These are phyloP conservation scores for Panicum virgatum DNA, from an alignment of 202 grass and related monocot genomes.

Conservation along the genomic window DNA sequence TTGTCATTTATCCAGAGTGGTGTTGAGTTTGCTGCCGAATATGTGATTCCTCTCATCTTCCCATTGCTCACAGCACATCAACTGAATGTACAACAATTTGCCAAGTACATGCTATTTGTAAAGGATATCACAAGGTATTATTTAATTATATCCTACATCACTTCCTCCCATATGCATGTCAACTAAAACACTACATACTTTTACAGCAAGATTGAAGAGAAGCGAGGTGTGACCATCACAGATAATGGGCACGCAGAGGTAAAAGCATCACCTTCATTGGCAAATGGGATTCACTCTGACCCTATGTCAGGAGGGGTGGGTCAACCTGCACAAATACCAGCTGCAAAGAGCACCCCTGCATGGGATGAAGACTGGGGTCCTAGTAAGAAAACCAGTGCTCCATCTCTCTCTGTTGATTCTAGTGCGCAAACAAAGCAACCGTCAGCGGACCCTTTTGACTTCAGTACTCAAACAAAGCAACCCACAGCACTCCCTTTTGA, in stretches of 20 bases:
- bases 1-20: slow-evolving; percentile 66
- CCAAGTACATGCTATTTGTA: slow-evolving; percentile 96
- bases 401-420: slow-evolving; percentile 44
- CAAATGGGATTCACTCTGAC: slow-evolving; percentile 74
- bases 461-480: slow-evolving; percentile 62
- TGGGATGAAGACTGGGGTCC: slow-evolving; percentile 99
- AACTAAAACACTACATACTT: slow-evolving; percentile 35
- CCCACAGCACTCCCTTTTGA: slow-evolving; percentile 29
- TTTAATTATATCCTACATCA: slow-evolving; percentile 33
- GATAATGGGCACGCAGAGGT: slow-evolving; percentile 62
- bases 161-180: background rate
- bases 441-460: slow-evolving; percentile 39
- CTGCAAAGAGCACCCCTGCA: slow-evolving; percentile 51
- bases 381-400: slow-evolving; percentile 54
- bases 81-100: slow-evolving; percentile 97
- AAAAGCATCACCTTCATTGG: slow-evolving; percentile 53
- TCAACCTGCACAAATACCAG: slow-evolving; percentile 40
- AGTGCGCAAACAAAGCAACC: slow-evolving; percentile 45
- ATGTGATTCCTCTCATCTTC: slow-evolving; percentile 87
- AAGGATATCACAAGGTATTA: slow-evolving; percentile 78
- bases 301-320: slow-evolving; percentile 36
- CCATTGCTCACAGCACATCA: slow-evolving; percentile 87
- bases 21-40: slow-evolving; percentile 82
- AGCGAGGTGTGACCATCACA: slow-evolving; percentile 79
- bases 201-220: slow-evolving; percentile 98